A percentile compares a stretch with the other conserved stretches of the same genome.
Conservation (phyloP, 106 monocot genomes). For the Iris macrosiphon region DNA sequence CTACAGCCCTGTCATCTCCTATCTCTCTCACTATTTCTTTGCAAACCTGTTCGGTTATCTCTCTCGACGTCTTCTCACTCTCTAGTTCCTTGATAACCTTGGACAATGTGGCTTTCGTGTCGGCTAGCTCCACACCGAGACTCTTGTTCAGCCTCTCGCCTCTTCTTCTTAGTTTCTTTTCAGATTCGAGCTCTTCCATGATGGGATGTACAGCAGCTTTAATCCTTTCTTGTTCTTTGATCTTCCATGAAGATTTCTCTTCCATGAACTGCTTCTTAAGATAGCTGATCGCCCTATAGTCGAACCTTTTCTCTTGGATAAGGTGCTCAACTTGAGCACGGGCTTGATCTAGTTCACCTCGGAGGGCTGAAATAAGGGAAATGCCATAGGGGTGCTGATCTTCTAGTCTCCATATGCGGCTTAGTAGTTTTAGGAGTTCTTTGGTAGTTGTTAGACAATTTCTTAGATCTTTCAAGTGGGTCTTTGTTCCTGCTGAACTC, state of each 20-base stretch:
- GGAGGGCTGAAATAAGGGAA: constrained; percentile 43
- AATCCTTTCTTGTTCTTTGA: constrained; percentile 37
- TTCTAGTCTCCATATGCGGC: constrained; percentile 21
- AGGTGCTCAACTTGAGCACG: constrained; percentile 28
- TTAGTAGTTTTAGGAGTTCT: constrained; percentile 51
- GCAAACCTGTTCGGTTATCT: constrained; percentile 49
- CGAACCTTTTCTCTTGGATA: constrained; percentile 24
- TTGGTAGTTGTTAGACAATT: constrained; percentile 42
- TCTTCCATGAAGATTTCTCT: constrained; percentile 39
- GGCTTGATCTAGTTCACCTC: constrained; percentile 42
- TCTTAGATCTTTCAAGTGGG: constrained; percentile 39
- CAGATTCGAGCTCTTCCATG: constrained; percentile 41
- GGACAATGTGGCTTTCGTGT: constrained; percentile 23
- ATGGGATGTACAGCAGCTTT: constrained; percentile 21
- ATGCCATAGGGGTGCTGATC: constrained; percentile 30
- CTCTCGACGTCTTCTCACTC: constrained; percentile 57
- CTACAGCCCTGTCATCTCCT: constrained; percentile 49
- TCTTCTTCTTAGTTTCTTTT: constrained; percentile 48
- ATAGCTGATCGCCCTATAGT: constrained; percentile 1
- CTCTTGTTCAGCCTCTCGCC: constrained; percentile 51
- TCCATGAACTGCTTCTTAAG: constrained; percentile 14
- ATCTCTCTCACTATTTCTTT: constrained; percentile 48
- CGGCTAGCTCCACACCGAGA: constrained; percentile 28
- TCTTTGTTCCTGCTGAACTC: constrained; percentile 22
- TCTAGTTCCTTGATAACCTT: constrained; percentile 39